Base-by-base conservation (phyloP, 805 yeast genomes). In the Priceomyces carsonii region DNA sequence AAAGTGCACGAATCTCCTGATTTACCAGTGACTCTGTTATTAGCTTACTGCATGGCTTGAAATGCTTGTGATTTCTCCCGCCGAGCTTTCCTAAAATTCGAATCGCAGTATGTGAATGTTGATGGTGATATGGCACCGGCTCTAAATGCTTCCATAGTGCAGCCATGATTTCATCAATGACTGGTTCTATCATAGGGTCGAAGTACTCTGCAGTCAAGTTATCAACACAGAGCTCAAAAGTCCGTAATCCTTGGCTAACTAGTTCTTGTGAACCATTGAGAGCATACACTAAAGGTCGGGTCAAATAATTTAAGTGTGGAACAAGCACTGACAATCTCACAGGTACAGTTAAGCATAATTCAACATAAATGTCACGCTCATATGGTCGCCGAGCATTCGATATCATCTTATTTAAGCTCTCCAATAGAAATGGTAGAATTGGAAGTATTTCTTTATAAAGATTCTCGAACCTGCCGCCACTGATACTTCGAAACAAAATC, bases 111-210 rank as follows among this genome's bases (percentile, higher is more conserved):
- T 93, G 99, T 12, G 96, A 84, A 47, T 90, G 96, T 45, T 88
- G 95, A 49, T 93, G 98, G 47, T 85, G 87, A 55, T 88, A 89
- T 0, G 99, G 98, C 22, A 90, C 74, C 1, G 99, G 99, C 50
- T 81, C 81, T 46, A 93, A 62, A 48, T 91, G 93, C 43, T 78
- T 82, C 91, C 96, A 93, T 21, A 93, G 68, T 0, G 97, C 95
- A 24, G 83, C 81, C 87, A 90, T 85, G 1, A 95, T 89, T 48
- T 93, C 97, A 41, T 86, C 95, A 35, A 91, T 81, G 2, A 90
- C 97, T 0, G 99, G 98, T 53, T 90, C 97, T 41, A 93, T 81
- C 55, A 93, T 90, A 2, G 99, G 98, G 51, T 93, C 99, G 59
- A 93, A 89, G 58, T 90, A 93, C 45, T 90, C 95, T 0, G 98